Conservation (phyloP, 1,284 basidiomycete genomes). For the Chalciporus sp. region DNA sequence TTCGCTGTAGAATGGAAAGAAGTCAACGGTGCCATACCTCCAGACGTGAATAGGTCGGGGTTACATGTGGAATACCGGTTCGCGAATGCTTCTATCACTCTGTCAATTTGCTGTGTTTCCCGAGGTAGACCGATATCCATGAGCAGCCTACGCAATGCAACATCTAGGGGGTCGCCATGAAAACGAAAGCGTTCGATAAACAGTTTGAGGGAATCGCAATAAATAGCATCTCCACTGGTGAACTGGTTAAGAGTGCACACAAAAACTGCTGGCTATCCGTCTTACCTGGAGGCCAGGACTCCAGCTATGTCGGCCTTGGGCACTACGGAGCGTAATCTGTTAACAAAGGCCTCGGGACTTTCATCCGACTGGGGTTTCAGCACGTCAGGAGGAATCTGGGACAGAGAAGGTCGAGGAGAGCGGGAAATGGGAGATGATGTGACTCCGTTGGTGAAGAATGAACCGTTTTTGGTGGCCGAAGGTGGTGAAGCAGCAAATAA, state of each 20-base stretch:
- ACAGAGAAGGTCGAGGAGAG: conserved; percentile 50
- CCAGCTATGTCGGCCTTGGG: conserved; percentile 78
- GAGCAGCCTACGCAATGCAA: conserved; percentile 88
- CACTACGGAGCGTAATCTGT: conserved; percentile 62
- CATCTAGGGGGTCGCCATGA: conserved; percentile 81
- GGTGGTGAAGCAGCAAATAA: conserved; percentile 56
- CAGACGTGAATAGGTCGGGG: conserved; percentile 74
- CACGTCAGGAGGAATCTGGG: conserved; percentile 45
- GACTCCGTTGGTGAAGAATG: conserved; percentile 24
- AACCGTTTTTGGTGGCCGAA: conserved; percentile 33
- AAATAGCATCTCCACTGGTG: conserved; percentile 70
- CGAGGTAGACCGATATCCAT: conserved; percentile 91
- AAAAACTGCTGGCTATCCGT: conserved; percentile 1
- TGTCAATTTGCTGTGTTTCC: conserved; percentile 98
- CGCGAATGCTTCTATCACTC: conserved; percentile 96
- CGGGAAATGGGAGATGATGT: conserved; percentile 38
- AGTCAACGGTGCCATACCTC: conserved; percentile 53
- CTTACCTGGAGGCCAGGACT: conserved; percentile 80
- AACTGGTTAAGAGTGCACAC: conserved; percentile 11
- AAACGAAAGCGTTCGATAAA: conserved; percentile 88
- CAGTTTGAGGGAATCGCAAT: conserved; percentile 67
- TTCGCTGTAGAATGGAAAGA: not conserved
- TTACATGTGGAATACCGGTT: conserved; percentile 86
- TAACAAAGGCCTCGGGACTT: conserved; percentile 69
- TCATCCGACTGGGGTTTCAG: conserved; percentile 65